A percentile compares a stretch with the other conserved stretches of the same genome.
Evolutionary conservation across 2,329 filamentous ascomycete genomes (phyloP).

Genomic region (Phaeosphaeriaceae sp.): DNA sequence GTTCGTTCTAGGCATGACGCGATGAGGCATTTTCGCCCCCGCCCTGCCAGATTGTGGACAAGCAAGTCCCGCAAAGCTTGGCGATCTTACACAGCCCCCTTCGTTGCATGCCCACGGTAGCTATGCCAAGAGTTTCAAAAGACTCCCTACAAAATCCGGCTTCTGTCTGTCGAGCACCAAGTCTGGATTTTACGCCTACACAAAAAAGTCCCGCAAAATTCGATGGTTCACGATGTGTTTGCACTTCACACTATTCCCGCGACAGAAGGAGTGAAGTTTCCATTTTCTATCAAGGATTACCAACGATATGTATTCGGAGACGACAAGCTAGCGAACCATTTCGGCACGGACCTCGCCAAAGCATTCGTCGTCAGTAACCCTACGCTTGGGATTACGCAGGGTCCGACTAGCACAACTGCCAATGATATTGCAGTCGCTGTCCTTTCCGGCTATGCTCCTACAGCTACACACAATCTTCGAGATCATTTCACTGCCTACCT

Average conservation of each 20-base stretch:
- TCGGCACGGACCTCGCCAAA: constrained; percentile 35
- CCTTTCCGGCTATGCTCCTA: constrained; percentile 28
- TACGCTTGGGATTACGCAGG: constrained; percentile 11
- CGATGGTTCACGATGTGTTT: constrained; percentile 32
- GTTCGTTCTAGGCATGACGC: constrained; percentile 11
- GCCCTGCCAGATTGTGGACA: constrained; percentile 13
- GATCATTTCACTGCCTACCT: constrained; percentile 31
- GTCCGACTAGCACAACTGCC: constrained; percentile 11
- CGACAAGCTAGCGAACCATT: constrained; percentile 29
- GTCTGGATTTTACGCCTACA: constrained; percentile 9
- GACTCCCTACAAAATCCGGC: constrained; percentile 25
- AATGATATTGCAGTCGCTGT: constrained; percentile 31
- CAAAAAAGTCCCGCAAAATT: constrained; percentile 6
- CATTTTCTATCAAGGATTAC: constrained; percentile 29
- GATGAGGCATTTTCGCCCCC: constrained; percentile 16
- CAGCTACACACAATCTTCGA: constrained; percentile 29
- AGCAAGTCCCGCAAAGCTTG: constrained; percentile 12
- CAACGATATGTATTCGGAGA: constrained; percentile 35
- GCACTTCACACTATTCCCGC: constrained; percentile 23
- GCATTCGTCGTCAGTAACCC: constrained; percentile 23
- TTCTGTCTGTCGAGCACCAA: not conserved
- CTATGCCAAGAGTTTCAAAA: constrained; percentile 16
- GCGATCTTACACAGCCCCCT: constrained; percentile 24
- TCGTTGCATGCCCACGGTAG: constrained; percentile 17
- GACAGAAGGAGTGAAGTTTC: constrained; percentile 20